These are phyloP conservation scores for Lasiosphaeria ovina DNA, from an alignment of 495 filamentous ascomycete genomes.

Conservation along the genomic window DNA sequence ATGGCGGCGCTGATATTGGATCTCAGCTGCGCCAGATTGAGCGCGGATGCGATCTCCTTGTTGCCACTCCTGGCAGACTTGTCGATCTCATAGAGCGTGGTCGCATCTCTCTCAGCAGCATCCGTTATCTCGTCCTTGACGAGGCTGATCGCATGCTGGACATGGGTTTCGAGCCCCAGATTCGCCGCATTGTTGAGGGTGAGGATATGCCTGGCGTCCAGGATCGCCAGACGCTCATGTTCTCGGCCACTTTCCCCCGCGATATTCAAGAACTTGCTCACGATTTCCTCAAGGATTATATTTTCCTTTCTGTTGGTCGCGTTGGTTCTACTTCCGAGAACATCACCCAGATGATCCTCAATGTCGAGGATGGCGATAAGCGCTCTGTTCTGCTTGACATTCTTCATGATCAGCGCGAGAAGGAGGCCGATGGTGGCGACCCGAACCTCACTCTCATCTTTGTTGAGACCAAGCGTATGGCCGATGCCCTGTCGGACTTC, in stretches of 20 bases:
- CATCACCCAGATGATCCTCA: slow-evolving; percentile 98
- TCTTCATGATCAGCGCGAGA: slow-evolving; percentile 72
- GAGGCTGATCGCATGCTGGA: slow-evolving; percentile 99
- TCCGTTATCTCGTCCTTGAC: slow-evolving; percentile 98
- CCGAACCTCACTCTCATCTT: slow-evolving; percentile 91
- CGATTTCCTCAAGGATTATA: slow-evolving; percentile 97
- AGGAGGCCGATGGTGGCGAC: slow-evolving; percentile 44
- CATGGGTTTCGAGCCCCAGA: slow-evolving; percentile 99
- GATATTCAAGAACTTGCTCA: slow-evolving; percentile 98
- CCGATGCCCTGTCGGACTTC: slow-evolving; percentile 95
- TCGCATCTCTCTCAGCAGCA: slow-evolving; percentile 91
- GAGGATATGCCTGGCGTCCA: slow-evolving; percentile 92
- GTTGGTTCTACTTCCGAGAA: slow-evolving; percentile 99
- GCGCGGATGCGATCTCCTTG: slow-evolving; percentile 94
- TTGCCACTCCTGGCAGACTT: slow-evolving; percentile 94
- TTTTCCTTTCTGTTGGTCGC: slow-evolving; percentile 97
- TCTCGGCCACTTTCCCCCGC: slow-evolving; percentile 96
- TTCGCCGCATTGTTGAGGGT: slow-evolving; percentile 94
- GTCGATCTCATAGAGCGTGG: slow-evolving; percentile 98
- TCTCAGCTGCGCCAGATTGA: slow-evolving; percentile 96
- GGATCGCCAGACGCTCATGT: slow-evolving; percentile 96
- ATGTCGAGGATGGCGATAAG: slow-evolving; percentile 96
- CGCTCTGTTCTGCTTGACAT: slow-evolving; percentile 96
- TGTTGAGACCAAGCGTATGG: slow-evolving; percentile 99
- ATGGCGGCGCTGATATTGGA: slow-evolving; percentile 97